Base-by-base conservation (phyloP, 257 asterid genomes). In the Solanum sejunctum region DNA sequence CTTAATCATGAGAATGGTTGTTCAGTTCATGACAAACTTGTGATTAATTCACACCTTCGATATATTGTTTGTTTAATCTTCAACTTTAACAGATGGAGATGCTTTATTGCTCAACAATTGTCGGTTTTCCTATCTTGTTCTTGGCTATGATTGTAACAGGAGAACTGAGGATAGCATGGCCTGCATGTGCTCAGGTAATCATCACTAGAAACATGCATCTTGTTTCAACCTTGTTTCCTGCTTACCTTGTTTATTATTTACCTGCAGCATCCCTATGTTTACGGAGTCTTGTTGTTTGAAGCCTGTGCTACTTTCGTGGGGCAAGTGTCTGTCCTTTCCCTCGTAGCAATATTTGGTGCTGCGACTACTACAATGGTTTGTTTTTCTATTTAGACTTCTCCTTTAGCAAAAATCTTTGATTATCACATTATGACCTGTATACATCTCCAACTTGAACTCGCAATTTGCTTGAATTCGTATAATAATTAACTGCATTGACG, bases 281-380 rank as follows among this genome's bases (percentile, higher is more conserved):
- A 96, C 52, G 99, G 98, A 15, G 99, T 96, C 73, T 85, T 96
- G 51, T 88, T 96, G 16, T 95, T 95, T 52, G 99, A 96, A 90
- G 98, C 99, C 82, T 93, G 95, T 92, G 99, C 98, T 80, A 96
- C 99, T 11, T 96, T 91, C 55, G 85, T 95, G 3, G 98, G 99
- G 12, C 98, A 96, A 91, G 97, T 95, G 49, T 96, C 99, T 0
- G 99, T 95, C 55, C 98, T 96, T 57, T 95, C 99, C 85, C 98
- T 96, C 82, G 92, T 96, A 49, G 99, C 98, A 3, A 80, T 95
- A 36, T 96, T 96, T 47, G 99, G 99, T 9, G 99, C 99, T 0
- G 99, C 99, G 86, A 92, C 97, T 84, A 95, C 99, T 3, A 98
- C 99, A 20, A 93, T 96, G 99, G 98, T 96, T 90, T 2, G 86